A percentile compares a stretch with the other conserved stretches of the same genome.
These are phyloP conservation scores for Colletotrichum graminicola DNA, from an alignment of 2,329 filamentous ascomycete genomes.

Conservation along the genomic window DNA sequence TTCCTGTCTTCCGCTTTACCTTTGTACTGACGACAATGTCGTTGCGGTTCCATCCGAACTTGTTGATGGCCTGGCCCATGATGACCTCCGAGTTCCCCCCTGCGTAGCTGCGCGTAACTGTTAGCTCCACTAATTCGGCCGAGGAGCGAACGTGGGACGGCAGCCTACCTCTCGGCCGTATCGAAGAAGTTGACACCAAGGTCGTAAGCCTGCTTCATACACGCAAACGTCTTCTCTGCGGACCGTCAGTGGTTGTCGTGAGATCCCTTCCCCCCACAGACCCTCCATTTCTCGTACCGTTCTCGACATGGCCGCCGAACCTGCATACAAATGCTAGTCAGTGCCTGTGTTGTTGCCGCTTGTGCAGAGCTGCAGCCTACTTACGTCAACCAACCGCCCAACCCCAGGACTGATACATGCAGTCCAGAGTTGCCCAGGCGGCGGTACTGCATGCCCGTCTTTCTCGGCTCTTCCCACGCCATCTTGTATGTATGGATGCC, in stretches of 20 bases:
- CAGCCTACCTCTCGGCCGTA: slow-evolving; percentile 61
- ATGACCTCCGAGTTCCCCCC: slow-evolving; percentile 73
- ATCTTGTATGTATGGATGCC: slow-evolving; percentile 46
- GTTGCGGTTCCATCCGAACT: slow-evolving; percentile 71
- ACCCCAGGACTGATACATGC: slow-evolving; percentile 74
- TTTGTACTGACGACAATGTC: slow-evolving; percentile 71
- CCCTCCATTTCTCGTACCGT: slow-evolving; percentile 44
- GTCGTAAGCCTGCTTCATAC: slow-evolving; percentile 73
- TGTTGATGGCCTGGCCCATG: slow-evolving; percentile 72
- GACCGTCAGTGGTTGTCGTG: slow-evolving; percentile 16
- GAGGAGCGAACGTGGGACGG: slow-evolving; percentile 46
- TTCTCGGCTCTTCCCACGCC: slow-evolving; percentile 58
- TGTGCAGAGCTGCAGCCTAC: background rate
- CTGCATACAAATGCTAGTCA: slow-evolving; percentile 39
- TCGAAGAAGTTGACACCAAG: slow-evolving; percentile 74
- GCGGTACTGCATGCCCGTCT: slow-evolving; percentile 60
- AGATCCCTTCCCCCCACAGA: background rate
- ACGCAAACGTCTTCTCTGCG: slow-evolving; percentile 68
- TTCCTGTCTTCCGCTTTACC: slow-evolving; percentile 46
- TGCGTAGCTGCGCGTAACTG: slow-evolving; percentile 56
- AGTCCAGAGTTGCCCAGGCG: slow-evolving; percentile 66
- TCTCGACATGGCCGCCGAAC: slow-evolving; percentile 50
- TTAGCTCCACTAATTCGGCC: slow-evolving; percentile 46
- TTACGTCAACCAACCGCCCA: slow-evolving; percentile 73
- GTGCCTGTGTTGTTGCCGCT: slow-evolving; percentile 6